Evolutionary conservation across 148 eudicot genomes (phyloP).

Genomic region (Drosera capensis): DNA sequence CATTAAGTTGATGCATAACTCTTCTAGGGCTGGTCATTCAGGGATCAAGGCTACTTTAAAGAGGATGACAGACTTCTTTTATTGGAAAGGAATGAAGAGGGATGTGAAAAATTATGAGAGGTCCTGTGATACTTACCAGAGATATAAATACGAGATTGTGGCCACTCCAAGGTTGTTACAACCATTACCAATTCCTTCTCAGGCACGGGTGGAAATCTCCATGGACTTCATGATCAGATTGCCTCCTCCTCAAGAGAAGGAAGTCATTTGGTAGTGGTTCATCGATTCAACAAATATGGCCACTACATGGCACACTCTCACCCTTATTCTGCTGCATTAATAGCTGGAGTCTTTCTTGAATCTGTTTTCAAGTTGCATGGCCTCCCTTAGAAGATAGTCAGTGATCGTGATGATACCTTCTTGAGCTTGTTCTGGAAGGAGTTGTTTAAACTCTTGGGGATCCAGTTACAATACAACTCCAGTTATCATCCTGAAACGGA

Average conservation of each 20-base stretch:
- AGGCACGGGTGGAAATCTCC: background rate
- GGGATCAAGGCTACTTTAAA: background rate
- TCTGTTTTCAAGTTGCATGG: too few relatives aligned
- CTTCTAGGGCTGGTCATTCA: background rate
- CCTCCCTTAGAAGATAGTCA: too few relatives aligned
- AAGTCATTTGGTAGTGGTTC: too few relatives aligned
- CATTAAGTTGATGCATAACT: background rate
- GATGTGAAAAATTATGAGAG: background rate
- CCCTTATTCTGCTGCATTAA: too few relatives aligned
- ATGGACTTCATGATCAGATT: background rate
- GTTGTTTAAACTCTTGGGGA: background rate
- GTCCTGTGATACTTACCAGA: background rate
- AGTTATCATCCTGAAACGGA: background rate
- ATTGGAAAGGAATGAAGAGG: background rate
- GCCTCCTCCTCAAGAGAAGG: too few relatives aligned
- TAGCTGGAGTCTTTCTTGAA: too few relatives aligned
- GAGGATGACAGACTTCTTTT: background rate
- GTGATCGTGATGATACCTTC: too few relatives aligned
- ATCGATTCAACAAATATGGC: too few relatives aligned
- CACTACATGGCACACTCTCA: too few relatives aligned
- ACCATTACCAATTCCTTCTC: background rate
- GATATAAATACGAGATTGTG: background rate
- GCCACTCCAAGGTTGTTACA: background rate
- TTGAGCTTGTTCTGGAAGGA: background rate
- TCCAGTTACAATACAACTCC: background rate